Base-by-base conservation (phyloP, 176 grass and related monocot genomes). In the Zizania latifolia region DNA sequence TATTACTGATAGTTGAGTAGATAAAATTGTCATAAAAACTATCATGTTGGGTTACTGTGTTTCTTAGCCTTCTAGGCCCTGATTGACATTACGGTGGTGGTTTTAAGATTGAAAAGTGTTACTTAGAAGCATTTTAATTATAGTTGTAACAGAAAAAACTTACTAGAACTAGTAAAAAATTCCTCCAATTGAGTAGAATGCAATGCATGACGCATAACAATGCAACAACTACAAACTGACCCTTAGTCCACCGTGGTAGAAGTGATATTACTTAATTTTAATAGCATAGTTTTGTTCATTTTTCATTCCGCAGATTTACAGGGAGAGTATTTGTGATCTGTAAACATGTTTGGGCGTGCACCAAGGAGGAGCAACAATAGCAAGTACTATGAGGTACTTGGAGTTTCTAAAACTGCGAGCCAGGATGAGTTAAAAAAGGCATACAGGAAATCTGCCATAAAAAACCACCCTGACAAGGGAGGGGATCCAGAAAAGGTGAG, bases 321-420 rank as follows among this genome's bases (percentile, higher is more conserved):
- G 48, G 48, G 48, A 4, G 31, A 23, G 32, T 80, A 4, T 68
- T 48, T 70, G 62, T 80, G 60, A 88, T 63, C 39, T 78, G 22
- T 62, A 70, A 62, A 59, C 76, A 94, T 90, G 92, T 94, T 94
- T 65, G 85, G 88, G 26, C 83, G 85, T 70, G 79, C 34, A 43
- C 82, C 71, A 57, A 88, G 77, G 79, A 91, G 83, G 69, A 84
- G 85, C 48, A 78, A 94, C 65, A 90, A 56, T 38, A 84, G 70
- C 28, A 90, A 88, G 78, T 90, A 94, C 41, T 94, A 94, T 60
- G 92, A 94, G 72, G 65, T 90, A 38, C 88, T 94, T 83, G 85
- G 82, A 1, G 79, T 94, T 46, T 72, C 82, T 27, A 91, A 88
- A 71, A 86, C 32, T 7, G 85, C 88, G 14, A 84, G 28, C 72